Base-by-base conservation (phyloP, 176 grass and related monocot species). In the maize (Zea mays) region DNA sequence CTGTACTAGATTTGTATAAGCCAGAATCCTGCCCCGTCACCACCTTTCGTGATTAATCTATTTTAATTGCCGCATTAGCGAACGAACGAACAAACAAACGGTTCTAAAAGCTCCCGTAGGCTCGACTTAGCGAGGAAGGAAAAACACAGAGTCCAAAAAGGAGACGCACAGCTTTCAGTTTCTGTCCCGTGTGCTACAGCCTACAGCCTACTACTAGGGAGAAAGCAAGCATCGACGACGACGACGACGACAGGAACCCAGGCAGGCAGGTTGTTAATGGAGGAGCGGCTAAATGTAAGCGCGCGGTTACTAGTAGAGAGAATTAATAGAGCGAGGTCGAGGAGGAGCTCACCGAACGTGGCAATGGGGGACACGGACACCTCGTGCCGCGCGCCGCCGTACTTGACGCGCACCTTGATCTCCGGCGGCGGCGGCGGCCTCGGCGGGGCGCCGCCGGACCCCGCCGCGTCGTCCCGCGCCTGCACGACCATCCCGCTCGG, bases 401-500 rank as follows among this genome's bases (percentile, higher is more conserved):
- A 86, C 63, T 82, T 74, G 72, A 97, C 85, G 39, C 82, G 85
- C 68, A 97, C 85, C 55, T 41, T 90, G 61, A 97, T 87, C 89
- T 73, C 87, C 76, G 80, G 85, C 80, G 73, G 79, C 62, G 90
- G 86, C 85, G 82, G 82, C 48, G 82, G 16, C 9, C 75, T 71
- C 67, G 78, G 62, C 21, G 66, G 77, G 20, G 44, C 62, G 1
- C 52, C 84, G 0, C 33, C 62, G 45, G 49, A 4, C 11, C 48
- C 84, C 75, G 19, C 10, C 4, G 59, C 43, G 20, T 86, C 86
- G 5, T 46, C 54, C 2, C 94, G 82, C 67, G 84, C 80, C 91
- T 97, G 94, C 73, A 97, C 94, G 21, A 97, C 67, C 84, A 97
- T 86, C 17, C 94, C 94, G 57, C 94, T 82, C 2, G 94, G 94